These are phyloP conservation scores for Monosporascus sp. DNA, from an alignment of 2,329 filamentous ascomycete species.

Conservation along the genomic window DNA sequence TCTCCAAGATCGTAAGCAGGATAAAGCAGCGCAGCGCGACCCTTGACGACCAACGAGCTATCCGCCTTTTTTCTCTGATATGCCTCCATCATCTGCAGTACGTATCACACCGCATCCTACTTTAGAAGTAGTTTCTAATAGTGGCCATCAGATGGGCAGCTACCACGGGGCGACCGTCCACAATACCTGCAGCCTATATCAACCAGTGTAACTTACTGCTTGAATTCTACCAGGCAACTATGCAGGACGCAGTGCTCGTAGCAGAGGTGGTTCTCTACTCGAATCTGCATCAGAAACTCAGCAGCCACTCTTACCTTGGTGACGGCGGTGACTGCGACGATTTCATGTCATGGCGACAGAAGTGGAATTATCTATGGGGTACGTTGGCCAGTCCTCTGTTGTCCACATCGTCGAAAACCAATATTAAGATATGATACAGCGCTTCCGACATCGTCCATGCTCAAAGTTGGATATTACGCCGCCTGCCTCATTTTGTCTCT, in stretches of 20 bases:
- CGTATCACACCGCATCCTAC: slow-evolving; percentile 2
- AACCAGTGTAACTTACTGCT: slow-evolving; percentile 34
- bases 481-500: slow-evolving; percentile 28
- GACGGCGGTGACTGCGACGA: slow-evolving; percentile 27
- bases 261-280: slow-evolving; percentile 34
- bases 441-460: slow-evolving; percentile 27
- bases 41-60: slow-evolving; percentile 27
- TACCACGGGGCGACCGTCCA: slow-evolving; percentile 33
- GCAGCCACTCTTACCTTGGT: slow-evolving; percentile 23
- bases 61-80: slow-evolving; percentile 31
- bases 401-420: not conserved
- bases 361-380: slow-evolving; percentile 30
- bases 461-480: slow-evolving; percentile 28
- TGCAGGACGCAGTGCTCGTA: slow-evolving; percentile 35
- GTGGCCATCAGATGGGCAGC: slow-evolving; percentile 30
- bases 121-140: not conserved
- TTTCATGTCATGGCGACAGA: slow-evolving; percentile 27
- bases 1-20: slow-evolving; percentile 33
- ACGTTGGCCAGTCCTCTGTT: slow-evolving; percentile 5
- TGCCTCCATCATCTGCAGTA: slow-evolving; percentile 32
- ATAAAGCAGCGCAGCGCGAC: slow-evolving; percentile 27
- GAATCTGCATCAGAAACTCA: slow-evolving; percentile 29
- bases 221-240: slow-evolving; percentile 34
- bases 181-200: slow-evolving; percentile 31
- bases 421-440: slow-evolving; percentile 11